Evolutionary conservation across 176 grass and related monocot genomes (phyloP).

Genomic region (Aechmea fasciata): DNA sequence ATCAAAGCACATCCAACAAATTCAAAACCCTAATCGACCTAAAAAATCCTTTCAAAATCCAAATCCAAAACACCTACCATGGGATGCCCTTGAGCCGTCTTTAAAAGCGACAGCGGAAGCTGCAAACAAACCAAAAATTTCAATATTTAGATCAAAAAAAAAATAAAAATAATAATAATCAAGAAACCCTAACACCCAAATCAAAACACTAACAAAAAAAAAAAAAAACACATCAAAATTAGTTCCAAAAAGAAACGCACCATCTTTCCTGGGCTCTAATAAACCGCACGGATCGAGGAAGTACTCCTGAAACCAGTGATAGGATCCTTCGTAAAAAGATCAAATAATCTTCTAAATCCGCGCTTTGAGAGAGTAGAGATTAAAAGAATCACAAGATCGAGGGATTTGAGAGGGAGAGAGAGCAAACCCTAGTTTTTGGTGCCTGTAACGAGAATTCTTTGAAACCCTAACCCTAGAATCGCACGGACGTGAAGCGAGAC

Average conservation of each 20-base stretch:
- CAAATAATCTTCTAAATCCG: background rate
- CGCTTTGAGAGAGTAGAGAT: too few species aligned
- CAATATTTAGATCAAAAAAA: slow-evolving; percentile 8
- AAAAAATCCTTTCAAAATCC: slow-evolving; percentile 1
- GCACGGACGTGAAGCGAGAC: too few species aligned
- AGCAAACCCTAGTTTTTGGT: too few species aligned
- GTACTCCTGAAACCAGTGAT: background rate
- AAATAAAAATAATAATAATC: slow-evolving; percentile 1
- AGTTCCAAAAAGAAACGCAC: background rate
- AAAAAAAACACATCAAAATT: background rate
- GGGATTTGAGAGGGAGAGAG: too few species aligned
- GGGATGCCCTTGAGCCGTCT: slow-evolving; percentile 99
- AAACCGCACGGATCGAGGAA: background rate
- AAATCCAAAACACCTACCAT: slow-evolving; percentile 48
- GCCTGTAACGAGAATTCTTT: too few species aligned
- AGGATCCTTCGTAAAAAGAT: background rate
- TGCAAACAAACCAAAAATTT: slow-evolving; percentile 21
- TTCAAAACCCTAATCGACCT: background rate
- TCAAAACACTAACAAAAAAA: background rate
- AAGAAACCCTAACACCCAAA: background rate
- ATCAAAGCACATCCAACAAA: background rate
- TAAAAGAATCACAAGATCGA: too few species aligned
- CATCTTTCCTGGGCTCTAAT: background rate
- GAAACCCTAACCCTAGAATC: too few species aligned
- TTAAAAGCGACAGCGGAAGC: slow-evolving; percentile 93